These are phyloP conservation scores for Nicotiana otophora DNA, from an alignment of 257 asterid species.

Conservation along the genomic window DNA sequence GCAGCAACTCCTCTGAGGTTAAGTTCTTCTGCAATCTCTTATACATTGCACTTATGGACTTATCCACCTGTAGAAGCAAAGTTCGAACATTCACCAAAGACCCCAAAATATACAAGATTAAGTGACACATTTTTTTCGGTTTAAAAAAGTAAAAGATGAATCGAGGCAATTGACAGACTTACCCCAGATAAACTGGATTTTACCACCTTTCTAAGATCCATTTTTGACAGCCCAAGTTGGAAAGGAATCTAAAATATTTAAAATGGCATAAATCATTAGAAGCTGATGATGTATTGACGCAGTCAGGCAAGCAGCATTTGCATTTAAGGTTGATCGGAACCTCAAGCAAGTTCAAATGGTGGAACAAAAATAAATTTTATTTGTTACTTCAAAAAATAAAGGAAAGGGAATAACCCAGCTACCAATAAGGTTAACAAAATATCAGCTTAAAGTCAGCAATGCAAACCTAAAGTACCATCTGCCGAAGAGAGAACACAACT, in stretches of 20 bases:
- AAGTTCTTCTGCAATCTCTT: slow-evolving; percentile 84
- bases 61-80: slow-evolving; percentile 64
- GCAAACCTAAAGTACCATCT: slow-evolving; percentile 4
- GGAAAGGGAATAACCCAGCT: neutral
- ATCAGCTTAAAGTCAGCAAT: neutral
- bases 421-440: neutral
- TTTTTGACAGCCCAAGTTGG: slow-evolving; percentile 84
- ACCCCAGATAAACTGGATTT: slow-evolving; percentile 94
- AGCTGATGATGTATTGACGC: neutral
- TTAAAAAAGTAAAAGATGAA: neutral
- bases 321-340: neutral
- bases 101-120: slow-evolving; percentile 5
- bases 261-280: neutral
- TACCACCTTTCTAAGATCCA: slow-evolving; percentile 85
- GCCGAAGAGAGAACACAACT: neutral
- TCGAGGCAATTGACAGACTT: slow-evolving; percentile 24
- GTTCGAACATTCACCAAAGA: slow-evolving; percentile 6
- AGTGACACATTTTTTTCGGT: neutral
- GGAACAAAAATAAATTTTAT: neutral
- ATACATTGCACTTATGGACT: slow-evolving; percentile 71
- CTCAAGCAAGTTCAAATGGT: neutral
- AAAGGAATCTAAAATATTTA: slow-evolving; percentile 60
- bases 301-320: neutral
- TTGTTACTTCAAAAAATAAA: neutral
- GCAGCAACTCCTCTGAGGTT: slow-evolving; percentile 89